phyloP scores from a whole-genome alignment of 2,329 filamentous ascomycete species.

The Colletotrichum neosansevieriae region DNA sequence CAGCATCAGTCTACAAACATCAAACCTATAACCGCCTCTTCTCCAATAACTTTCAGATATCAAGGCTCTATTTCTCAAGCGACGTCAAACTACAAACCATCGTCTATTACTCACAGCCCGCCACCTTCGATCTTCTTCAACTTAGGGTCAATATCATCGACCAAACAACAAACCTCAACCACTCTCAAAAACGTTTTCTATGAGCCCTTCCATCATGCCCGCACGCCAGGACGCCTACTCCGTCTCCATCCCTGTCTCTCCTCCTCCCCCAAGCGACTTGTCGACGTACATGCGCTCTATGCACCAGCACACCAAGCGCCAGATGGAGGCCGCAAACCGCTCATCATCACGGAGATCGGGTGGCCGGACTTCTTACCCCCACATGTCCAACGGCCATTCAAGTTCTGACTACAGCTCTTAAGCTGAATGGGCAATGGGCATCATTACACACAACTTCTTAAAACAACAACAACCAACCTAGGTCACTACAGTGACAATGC shows the following conservation, averaged over 20 bases:
- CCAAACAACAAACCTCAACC: background rate
- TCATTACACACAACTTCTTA: no score
- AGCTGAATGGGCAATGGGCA: background rate
- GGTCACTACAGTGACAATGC: background rate
- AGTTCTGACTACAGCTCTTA: constrained; percentile 29
- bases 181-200: constrained; percentile 1
- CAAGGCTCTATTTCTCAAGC: no score
- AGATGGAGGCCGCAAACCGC: constrained; percentile 70
- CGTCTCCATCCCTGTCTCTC: constrained; percentile 52
- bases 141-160: background rate
- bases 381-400: constrained; percentile 47
- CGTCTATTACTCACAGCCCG: background rate
- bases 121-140: background rate
- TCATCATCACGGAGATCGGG: constrained; percentile 50
- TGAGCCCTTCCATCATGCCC: constrained; percentile 50
- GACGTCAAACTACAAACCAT: background rate
- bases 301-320: constrained; percentile 74
- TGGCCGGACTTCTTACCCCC: constrained; percentile 37
- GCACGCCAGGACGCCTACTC: constrained; percentile 51
- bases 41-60: background rate
- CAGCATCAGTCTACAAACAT: constrained; percentile 32
- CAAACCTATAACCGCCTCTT: background rate
- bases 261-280: constrained; percentile 59
- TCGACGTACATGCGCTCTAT: constrained; percentile 71
- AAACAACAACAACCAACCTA: no score